phyloP scores from a whole-genome alignment of 1,284 basidiomycete genomes.

The Ustilago sp. region DNA sequence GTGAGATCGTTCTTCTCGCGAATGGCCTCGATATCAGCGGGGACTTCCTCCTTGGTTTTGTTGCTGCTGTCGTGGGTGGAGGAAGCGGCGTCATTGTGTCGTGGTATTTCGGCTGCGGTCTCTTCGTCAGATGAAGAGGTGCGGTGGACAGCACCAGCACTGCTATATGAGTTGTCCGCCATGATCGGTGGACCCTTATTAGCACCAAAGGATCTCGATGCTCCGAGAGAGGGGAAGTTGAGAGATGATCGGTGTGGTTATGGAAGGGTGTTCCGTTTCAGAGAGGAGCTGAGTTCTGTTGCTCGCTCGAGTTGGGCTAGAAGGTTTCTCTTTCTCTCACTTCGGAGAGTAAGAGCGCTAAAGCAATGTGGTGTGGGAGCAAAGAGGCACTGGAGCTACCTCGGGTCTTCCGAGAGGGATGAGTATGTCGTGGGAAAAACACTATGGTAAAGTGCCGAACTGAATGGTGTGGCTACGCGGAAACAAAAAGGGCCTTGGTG shows the following conservation, averaged over 20 bases:
- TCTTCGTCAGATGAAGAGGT: slow-evolving; percentile 32
- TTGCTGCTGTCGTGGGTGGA: slow-evolving; percentile 19
- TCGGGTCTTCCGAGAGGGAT: neutral
- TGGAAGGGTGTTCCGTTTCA: neutral
- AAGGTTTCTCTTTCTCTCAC: neutral
- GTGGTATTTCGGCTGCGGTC: slow-evolving; percentile 24
- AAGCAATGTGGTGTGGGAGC: neutral
- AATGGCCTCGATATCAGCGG: slow-evolving; percentile 38
- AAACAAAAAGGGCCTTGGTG: neutral
- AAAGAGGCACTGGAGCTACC: neutral
- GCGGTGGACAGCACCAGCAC: slow-evolving; percentile 7
- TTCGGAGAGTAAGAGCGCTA: slow-evolving; percentile 4
- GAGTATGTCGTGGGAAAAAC: neutral
- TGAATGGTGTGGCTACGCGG: neutral
- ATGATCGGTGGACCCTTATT: slow-evolving; percentile 6
- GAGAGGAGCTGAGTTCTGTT: neutral
- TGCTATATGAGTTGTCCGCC: slow-evolving; percentile 18
- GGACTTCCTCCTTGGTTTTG: slow-evolving; percentile 6
- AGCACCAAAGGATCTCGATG: slow-evolving; percentile 8
- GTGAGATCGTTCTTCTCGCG: slow-evolving; percentile 43
- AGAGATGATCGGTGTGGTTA: neutral
- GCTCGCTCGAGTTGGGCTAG: neutral
- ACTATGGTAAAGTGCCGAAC: neutral
- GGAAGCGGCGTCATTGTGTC: slow-evolving; percentile 1
- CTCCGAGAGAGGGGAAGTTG: neutral